A percentile compares a stretch with the other conserved stretches of the same genome.
These are phyloP conservation scores for Pseudonectria foliicola DNA, from an alignment of 2,329 filamentous ascomycete species.

Conservation along the genomic window DNA sequence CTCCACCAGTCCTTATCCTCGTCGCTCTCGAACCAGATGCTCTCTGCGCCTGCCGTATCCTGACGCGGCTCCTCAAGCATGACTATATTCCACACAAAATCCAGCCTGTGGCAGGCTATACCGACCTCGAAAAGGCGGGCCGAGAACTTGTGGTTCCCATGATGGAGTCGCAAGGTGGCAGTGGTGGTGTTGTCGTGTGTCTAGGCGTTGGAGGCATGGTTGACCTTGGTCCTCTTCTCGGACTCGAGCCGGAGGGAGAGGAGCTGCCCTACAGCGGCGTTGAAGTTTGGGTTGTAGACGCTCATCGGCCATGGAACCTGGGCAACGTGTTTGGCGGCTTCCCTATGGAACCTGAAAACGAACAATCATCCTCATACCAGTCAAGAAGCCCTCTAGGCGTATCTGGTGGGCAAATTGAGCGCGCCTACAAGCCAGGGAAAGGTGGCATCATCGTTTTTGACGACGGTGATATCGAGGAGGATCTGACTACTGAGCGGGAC, in stretches of 20 bases:
- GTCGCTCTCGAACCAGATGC: constrained; percentile 93
- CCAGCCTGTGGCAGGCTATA: constrained; percentile 88
- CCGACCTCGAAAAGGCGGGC: constrained; percentile 74
- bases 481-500: constrained; percentile 64
- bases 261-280: constrained; percentile 71
- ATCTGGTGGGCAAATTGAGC: constrained; percentile 62
- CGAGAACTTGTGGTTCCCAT: constrained; percentile 74
- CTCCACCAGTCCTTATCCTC: constrained; percentile 83
- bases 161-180: constrained; percentile 77
- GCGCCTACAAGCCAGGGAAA: constrained; percentile 66
- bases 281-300: constrained; percentile 90
- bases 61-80: constrained; percentile 87
- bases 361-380: constrained; percentile 38
- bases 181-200: constrained; percentile 83
- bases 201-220: constrained; percentile 88
- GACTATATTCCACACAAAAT: constrained; percentile 98
- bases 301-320: constrained; percentile 89
- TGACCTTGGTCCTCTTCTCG: constrained; percentile 74
- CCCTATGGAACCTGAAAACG: constrained; percentile 44
- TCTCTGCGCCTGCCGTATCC: constrained; percentile 88
- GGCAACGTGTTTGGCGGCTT: constrained; percentile 84
- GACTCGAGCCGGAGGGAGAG: constrained; percentile 58
- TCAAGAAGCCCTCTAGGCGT: constrained; percentile 58
- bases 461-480: constrained; percentile 89
- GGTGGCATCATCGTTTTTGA: constrained; percentile 93